Base-by-base conservation (phyloP, 2,329 filamentous ascomycete genomes). In the Aureobasidium mangrovei region DNA sequence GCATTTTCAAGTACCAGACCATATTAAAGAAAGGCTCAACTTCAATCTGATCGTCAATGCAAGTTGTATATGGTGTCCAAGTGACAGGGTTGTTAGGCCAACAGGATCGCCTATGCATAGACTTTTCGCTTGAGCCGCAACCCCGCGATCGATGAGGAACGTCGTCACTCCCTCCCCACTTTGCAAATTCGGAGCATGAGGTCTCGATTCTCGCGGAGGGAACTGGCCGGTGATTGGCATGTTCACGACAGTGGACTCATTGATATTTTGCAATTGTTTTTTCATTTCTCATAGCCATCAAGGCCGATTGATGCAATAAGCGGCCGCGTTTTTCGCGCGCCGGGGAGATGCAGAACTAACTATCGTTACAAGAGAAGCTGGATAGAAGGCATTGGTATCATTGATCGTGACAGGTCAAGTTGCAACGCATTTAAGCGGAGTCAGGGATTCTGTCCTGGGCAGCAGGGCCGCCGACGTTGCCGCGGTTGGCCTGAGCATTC, bases 371-470 rank as follows among this genome's bases (percentile, higher is more conserved):
- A 41, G 7, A 39, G 29, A 26, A 27, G n/a, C 5, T 32, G 32
- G 7, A 7, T 48, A 35, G 35, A 36, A 49, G 46, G 36, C 46
- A 49, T 52, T 52, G 47, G 47, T 52, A 52, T 52, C 47, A 10
- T 52, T 52, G 38, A 35, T 55, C 58, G 28, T 49, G 8, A 24
- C 9, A 36, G 6, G 24, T 6, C 26, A 36, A 7, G 33, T 18
- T 18, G 18, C 18, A 7, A 26, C 2, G 36, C 36, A 12, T 33
- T 49, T 49, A 49, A 32, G 46, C 46, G 40, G 46, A 49, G 35
- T 64, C 63, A 12, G 69, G 69, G 53, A 64, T 53, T 53, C 62
- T 63, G 44, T 72, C 69, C 63, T 72, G 54, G 10, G 69, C 70
- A 5, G 60, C 24, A 4, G 61, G 57, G 0, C 61, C 64, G 7